A percentile compares a stretch with the other conserved stretches of the same genome.
Evolutionary conservation across 257 asterid genomes (phyloP).

Genomic region (Salvia splendens): DNA sequence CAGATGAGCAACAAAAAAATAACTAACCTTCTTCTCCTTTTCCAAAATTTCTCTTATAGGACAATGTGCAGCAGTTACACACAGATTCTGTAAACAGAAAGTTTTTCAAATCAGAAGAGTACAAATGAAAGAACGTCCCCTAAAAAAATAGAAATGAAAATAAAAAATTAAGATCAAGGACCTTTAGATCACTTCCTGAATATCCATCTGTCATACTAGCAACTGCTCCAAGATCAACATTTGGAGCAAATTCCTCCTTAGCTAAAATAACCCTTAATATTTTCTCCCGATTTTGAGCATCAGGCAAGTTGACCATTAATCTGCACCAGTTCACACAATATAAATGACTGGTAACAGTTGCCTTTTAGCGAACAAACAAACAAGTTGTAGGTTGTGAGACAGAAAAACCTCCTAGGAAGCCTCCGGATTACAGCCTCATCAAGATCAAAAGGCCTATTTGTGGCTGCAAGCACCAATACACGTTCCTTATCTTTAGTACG

Average conservation of each 20-base stretch:
- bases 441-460: constrained; percentile 92
- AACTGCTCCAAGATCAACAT: constrained; percentile 69
- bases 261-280: constrained; percentile 66
- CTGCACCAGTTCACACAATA: constrained; percentile 42
- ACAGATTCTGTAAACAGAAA: constrained; percentile 53
- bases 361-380: constrained; percentile 6
- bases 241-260: constrained; percentile 70
- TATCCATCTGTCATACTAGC: constrained; percentile 89
- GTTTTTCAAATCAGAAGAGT: constrained; percentile 10
- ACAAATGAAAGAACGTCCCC: not conserved
- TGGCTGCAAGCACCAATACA: constrained; percentile 89
- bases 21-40: constrained; percentile 58
- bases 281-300: constrained; percentile 70
- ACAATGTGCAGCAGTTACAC: constrained; percentile 74
- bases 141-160: no score
- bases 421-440: constrained; percentile 97
- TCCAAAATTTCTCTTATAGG: constrained; percentile 73
- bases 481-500: constrained; percentile 94
- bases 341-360: not conserved
- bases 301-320: constrained; percentile 91
- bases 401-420: constrained; percentile 77
- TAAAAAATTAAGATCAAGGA: constrained; percentile 27
- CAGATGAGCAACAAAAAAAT: not conserved
- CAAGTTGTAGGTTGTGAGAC: constrained; percentile 23
- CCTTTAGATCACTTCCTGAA: constrained; percentile 98